Conservation (phyloP, 768 basidiomycete genomes). For the Tylopilus balloui region DNA sequence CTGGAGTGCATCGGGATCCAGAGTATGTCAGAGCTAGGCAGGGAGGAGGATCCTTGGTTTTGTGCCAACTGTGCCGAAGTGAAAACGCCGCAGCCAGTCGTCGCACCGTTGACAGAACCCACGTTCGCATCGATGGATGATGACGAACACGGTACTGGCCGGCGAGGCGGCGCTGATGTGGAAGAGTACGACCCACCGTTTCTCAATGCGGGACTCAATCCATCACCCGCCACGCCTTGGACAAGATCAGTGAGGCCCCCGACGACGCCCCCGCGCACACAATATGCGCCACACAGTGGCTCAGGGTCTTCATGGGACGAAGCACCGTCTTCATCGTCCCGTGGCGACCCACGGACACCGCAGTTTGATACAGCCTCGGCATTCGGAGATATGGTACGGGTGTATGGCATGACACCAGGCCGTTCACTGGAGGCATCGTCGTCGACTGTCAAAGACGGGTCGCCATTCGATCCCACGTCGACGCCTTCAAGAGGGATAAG, state of each 20-base stretch:
- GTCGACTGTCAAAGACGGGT: conserved; percentile 39
- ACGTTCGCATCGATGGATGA: conserved; percentile 68
- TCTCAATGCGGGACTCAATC: conserved; percentile 48
- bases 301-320: conserved; percentile 44
- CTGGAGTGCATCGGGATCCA: conserved; percentile 72
- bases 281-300: conserved; percentile 26
- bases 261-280: conserved; percentile 45
- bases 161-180: conserved; percentile 16
- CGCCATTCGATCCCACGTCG: conserved; percentile 72
- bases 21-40: conserved; percentile 59
- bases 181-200: conserved; percentile 54
- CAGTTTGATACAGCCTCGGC: conserved; percentile 32
- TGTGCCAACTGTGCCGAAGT: conserved; percentile 51
- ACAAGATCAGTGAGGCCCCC: conserved; percentile 34
- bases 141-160: conserved; percentile 15
- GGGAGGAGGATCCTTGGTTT: conserved; percentile 79
- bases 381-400: conserved; percentile 34
- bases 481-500: conserved; percentile 78
- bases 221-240: conserved; percentile 56
- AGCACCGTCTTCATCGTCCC: conserved; percentile 39
- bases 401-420: conserved; percentile 38
- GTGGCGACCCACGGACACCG: conserved; percentile 54
- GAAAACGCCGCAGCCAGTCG: conserved; percentile 39
- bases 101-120: conserved; percentile 43
- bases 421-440: conserved; percentile 30